Evolutionary conservation across 768 basidiomycete species (phyloP), one percentile per base, ranked within the genome.

Genomic region (Hypholoma fasciculare): DNA sequence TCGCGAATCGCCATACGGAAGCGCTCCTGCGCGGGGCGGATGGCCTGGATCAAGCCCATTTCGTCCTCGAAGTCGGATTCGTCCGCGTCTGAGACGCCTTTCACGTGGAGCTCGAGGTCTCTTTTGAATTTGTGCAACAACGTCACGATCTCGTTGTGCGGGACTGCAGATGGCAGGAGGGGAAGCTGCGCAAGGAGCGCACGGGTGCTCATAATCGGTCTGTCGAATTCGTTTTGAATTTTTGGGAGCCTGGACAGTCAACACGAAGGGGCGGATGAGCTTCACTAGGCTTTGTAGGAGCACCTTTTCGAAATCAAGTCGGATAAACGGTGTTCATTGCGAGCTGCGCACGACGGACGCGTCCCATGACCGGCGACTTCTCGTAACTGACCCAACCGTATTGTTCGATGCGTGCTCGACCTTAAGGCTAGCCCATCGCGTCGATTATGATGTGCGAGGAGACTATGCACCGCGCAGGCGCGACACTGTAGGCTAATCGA

Each of bases 301-400:
- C 52, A 87, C 90, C 85, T 73, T 58, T 83, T 83, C 0, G 79
- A 69, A 39, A 91, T 88, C 1, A 89, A 69, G 38, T 85, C 82
- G 0, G 87, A 87, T 0, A 93, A 66, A 9, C 89, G n/a, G n/a
- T n/a, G n/a, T n/a, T n/a, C n/a, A n/a, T n/a, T n/a, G n/a, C n/a
- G n/a, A n/a, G n/a, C n/a, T n/a, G n/a, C n/a, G n/a, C n/a, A n/a
- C n/a, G n/a, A n/a, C n/a, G n/a, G n/a, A n/a, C n/a, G n/a, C n/a
- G n/a, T n/a, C n/a, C n/a, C n/a, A n/a, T n/a, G n/a, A n/a, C n/a
- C n/a, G n/a, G n/a, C n/a, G n/a, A n/a, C n/a, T n/a, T n/a, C n/a
- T n/a, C n/a, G n/a, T n/a, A n/a, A n/a, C n/a, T n/a, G n/a, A n/a
- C n/a, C n/a, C n/a, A n/a, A 0, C 86, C 86, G 42, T 85, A 87